Evolutionary conservation across 495 filamentous ascomycete species (phyloP).

Genomic region (Penicillium lagena): DNA sequence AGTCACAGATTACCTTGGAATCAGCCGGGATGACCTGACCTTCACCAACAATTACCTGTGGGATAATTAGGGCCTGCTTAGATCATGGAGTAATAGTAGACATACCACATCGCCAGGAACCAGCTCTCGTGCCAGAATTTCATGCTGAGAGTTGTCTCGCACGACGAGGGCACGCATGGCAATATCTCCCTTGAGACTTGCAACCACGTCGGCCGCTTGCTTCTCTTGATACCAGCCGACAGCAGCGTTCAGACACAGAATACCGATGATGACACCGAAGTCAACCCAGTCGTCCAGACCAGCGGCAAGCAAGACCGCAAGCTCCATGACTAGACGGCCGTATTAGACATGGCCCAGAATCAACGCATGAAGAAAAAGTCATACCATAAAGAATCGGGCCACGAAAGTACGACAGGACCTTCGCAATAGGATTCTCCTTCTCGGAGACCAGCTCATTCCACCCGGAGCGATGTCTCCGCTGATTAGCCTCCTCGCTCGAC

Average conservation of each 20-base stretch:
- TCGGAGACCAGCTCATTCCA: constrained; percentile 70
- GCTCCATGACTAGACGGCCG: constrained; percentile 60
- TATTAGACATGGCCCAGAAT: constrained; percentile 13
- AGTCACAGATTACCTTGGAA: constrained; percentile 65
- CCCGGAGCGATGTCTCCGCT: constrained; percentile 54
- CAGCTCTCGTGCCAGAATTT: constrained; percentile 67
- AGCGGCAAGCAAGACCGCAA: constrained; percentile 68
- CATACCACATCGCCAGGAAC: constrained; percentile 76
- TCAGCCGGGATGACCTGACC: constrained; percentile 68
- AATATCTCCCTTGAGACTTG: constrained; percentile 73
- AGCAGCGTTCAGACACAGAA: constrained; percentile 65
- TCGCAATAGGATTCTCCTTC: constrained; percentile 66
- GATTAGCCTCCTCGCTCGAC: constrained; percentile 43
- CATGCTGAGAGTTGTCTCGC: constrained; percentile 57
- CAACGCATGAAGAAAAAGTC: constrained; percentile 7
- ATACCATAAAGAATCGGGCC: constrained; percentile 79
- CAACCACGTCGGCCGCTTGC: constrained; percentile 76
- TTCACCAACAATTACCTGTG: constrained; percentile 58
- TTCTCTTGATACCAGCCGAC: constrained; percentile 85
- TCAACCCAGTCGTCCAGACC: constrained; percentile 75
- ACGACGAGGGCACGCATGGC: constrained; percentile 66
- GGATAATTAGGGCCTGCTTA: constrained; percentile 16
- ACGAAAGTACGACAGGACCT: constrained; percentile 67
- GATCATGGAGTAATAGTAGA: constrained; percentile 1
- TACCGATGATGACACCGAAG: constrained; percentile 78